Evolutionary conservation across 805 yeast genomes (phyloP).

Genomic region (Candida nonsorbophila): DNA sequence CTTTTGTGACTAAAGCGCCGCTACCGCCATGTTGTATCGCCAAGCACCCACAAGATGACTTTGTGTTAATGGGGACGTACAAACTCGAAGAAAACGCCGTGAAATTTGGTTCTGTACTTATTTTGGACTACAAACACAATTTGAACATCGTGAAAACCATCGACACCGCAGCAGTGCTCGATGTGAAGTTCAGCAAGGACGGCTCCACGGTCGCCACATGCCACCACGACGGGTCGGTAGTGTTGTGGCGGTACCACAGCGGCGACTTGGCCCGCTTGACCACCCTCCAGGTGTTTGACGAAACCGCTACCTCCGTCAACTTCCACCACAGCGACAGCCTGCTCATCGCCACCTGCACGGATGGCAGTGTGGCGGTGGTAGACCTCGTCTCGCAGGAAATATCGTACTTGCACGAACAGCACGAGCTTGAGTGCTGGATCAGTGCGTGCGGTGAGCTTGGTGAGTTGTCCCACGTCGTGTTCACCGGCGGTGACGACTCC

Average conservation of each 20-base stretch:
- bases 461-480: slow-evolving; percentile 51
- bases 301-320: slow-evolving; percentile 52
- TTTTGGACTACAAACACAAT: slow-evolving; percentile 23
- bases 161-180: slow-evolving; percentile 62
- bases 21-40: slow-evolving; percentile 84
- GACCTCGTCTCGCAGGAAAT: slow-evolving; percentile 16
- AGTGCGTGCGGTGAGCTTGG: slow-evolving; percentile 61
- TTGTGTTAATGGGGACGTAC: slow-evolving; percentile 72
- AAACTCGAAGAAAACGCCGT: slow-evolving; percentile 53
- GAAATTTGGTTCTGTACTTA: slow-evolving; percentile 60
- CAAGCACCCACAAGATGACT: slow-evolving; percentile 45
- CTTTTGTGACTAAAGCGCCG: slow-evolving; percentile 27
- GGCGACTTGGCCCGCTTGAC: background rate
- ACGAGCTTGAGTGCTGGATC: slow-evolving; percentile 85
- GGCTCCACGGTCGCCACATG: slow-evolving; percentile 48
- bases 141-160: slow-evolving; percentile 10
- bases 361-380: slow-evolving; percentile 53
- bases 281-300: slow-evolving; percentile 6
- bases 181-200: slow-evolving; percentile 64
- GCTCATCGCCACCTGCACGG: slow-evolving; percentile 52
- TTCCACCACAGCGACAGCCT: slow-evolving; percentile 3
- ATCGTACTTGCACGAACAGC: slow-evolving; percentile 35
- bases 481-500: slow-evolving; percentile 91
- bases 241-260: slow-evolving; percentile 47
- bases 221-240: slow-evolving; percentile 76